phyloP scores from a whole-genome alignment of 2,329 filamentous ascomycete genomes.

The Talaromyces sp. region DNA sequence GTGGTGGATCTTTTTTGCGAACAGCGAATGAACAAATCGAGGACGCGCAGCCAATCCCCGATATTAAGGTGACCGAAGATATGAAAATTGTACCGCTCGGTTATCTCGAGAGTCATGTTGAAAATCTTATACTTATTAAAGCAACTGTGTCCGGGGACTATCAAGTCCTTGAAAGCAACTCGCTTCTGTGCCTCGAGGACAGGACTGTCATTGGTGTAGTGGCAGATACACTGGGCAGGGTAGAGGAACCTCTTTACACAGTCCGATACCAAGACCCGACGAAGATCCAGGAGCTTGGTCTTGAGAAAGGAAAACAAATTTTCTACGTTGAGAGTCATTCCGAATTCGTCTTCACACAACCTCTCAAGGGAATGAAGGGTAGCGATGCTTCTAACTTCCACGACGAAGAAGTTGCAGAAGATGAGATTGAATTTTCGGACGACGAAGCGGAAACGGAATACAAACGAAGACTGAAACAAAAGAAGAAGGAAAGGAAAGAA shows the following conservation, averaged over 20 bases:
- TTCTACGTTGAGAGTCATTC: conserved; percentile 78
- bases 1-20: conserved; percentile 52
- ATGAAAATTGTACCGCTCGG: conserved; percentile 76
- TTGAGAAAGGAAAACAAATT: conserved; percentile 65
- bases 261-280: conserved; percentile 66
- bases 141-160: conserved; percentile 75
- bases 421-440: conserved; percentile 93
- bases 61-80: conserved; percentile 69
- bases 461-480: conserved; percentile 64
- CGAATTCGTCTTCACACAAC: conserved; percentile 79
- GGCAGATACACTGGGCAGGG: conserved; percentile 79
- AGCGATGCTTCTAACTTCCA: conserved; percentile 93
- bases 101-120: conserved; percentile 68
- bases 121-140: conserved; percentile 71
- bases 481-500: conserved; percentile 53
- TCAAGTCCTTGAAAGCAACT: conserved; percentile 76
- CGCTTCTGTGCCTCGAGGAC: conserved; percentile 72
- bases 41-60: conserved; percentile 64
- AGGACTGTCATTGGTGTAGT: conserved; percentile 73
- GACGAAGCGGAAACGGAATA: conserved; percentile 89
- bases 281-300: conserved; percentile 61
- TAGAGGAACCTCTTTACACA: conserved; percentile 80
- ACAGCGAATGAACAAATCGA: conserved; percentile 75
- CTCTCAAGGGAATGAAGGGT: conserved; percentile 72
- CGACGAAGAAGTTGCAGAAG: conserved; percentile 80